Evolutionary conservation across 2,329 filamentous ascomycete species (phyloP), one percentile per base, ranked within the genome.

Genomic region (Daldinia eschscholtzii): DNA sequence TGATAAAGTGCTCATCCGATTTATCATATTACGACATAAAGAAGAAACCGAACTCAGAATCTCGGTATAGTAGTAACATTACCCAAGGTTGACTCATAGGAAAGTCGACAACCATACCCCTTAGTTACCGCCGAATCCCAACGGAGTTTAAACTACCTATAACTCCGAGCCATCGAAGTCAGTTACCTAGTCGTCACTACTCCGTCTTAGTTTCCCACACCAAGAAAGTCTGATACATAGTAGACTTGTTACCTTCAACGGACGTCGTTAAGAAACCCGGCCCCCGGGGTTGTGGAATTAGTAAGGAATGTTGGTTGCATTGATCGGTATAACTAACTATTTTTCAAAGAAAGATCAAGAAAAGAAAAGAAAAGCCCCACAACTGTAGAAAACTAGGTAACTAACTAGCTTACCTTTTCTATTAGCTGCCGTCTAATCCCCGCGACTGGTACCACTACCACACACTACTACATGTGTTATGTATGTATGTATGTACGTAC

Each of bases 271-370:
- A 26, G 39, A 39, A 37, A 4, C 13, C 30, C 59, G 53, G 58
- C 46, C 18, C 18, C 53, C 41, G 46, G 37, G n/a, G 30, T 15
- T 18, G n/a, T 52, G 46, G 46, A 30, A 42, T 53, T 62, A 23
- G 46, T n/a, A 26, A 12, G 30, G 30, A 37, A 23, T 37, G 52
- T 35, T 37, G 52, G 30, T 37, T 37, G 52, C 10, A 10, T 37
- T n/a, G n/a, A n/a, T n/a, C n/a, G n/a, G n/a, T n/a, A n/a, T n/a
- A n/a, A n/a, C n/a, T n/a, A n/a, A 12, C 4, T 55, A 55, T 37
- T 37, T 37, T 55, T 39, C 33, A 6, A 23, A 37, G 23, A 18
- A 37, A 15, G n/a, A 55, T 55, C n/a, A 20, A 37, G 13, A 23
- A 23, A 23, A 23, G 1, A 23, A 23, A 23, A 23, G 1, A 1